Percentiles rank a stretch among this genome's conserved stretches.
These are phyloP conservation scores for Verbena officinalis DNA, from an alignment of 257 asterid genomes.

Conservation along the genomic window DNA sequence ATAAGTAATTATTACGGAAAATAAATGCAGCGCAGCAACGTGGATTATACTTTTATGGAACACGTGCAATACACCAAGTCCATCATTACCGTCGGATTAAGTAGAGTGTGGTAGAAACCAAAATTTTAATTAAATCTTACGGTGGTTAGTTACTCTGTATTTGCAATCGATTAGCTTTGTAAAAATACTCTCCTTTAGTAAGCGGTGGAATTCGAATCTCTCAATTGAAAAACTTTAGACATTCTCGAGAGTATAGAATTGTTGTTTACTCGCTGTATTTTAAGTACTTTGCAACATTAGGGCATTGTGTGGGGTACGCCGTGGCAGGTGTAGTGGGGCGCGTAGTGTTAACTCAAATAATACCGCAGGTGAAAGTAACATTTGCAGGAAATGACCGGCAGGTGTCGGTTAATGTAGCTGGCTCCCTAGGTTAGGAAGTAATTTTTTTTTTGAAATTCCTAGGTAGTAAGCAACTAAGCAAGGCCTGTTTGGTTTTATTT, in stretches of 20 bases:
- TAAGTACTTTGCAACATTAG: not conserved
- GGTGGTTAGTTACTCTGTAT: not conserved
- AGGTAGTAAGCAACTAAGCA: no score
- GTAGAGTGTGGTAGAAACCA: not conserved
- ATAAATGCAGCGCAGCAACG: conserved; percentile 15
- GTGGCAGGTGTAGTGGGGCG: not conserved
- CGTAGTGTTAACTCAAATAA: not conserved
- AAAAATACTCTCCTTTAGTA: not conserved
- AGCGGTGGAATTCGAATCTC: conserved; percentile 12
- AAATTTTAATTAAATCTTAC: no score
- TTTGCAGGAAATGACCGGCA: not conserved
- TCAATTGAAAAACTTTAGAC: not conserved
- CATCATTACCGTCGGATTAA: not conserved
- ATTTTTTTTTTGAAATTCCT: no score
- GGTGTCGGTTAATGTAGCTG: not conserved
- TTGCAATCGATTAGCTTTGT: not conserved
- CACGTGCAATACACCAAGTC: not conserved
- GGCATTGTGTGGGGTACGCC: not conserved
- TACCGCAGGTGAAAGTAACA: not conserved
- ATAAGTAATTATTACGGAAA: conserved; percentile 11
- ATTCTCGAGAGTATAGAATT: not conserved
- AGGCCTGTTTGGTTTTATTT: no score
- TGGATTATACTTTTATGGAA: not conserved
- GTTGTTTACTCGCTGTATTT: not conserved
- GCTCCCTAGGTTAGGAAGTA: no score